Evolutionary conservation across 1,284 basidiomycete genomes (phyloP).

Genomic region (Trichosporon faecale): DNA sequence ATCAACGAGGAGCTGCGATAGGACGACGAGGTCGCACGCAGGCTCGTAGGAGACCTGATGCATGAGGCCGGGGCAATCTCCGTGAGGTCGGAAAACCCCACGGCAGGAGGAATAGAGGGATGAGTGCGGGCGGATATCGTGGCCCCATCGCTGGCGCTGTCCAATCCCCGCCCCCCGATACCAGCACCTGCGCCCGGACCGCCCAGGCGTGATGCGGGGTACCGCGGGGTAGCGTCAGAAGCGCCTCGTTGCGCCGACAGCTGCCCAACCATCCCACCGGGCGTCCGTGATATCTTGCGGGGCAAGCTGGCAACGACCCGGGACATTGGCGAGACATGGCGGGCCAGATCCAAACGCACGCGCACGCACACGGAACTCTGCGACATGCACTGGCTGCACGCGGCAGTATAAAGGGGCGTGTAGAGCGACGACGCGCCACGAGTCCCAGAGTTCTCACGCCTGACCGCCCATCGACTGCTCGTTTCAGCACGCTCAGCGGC

Average conservation of each 20-base stretch:
- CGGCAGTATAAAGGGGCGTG: neutral
- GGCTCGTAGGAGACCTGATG: neutral
- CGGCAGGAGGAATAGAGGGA: neutral
- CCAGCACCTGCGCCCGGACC: neutral
- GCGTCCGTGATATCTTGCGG: slow-evolving; percentile 1
- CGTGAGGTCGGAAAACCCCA: neutral
- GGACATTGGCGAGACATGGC: too few species aligned
- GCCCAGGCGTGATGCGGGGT: slow-evolving; percentile 2
- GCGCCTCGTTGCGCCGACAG: neutral
- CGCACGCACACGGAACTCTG: neutral
- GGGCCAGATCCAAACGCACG: neutral
- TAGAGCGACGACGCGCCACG: neutral
- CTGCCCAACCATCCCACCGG: neutral
- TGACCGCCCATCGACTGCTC: neutral
- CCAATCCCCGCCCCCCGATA: neutral
- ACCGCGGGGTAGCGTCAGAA: neutral
- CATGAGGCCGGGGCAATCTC: neutral
- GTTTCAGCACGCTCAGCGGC: neutral
- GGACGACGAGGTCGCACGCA: neutral
- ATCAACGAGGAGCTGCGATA: neutral
- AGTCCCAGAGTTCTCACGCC: neutral
- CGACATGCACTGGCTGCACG: neutral
- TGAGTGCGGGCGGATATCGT: neutral
- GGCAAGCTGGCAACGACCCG: neutral
- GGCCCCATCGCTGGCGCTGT: neutral